Percentiles rank a stretch among this genome's conserved stretches.
Conservation (phyloP, 2,329 filamentous ascomycete species). For the Emydomyces testavorans region DNA sequence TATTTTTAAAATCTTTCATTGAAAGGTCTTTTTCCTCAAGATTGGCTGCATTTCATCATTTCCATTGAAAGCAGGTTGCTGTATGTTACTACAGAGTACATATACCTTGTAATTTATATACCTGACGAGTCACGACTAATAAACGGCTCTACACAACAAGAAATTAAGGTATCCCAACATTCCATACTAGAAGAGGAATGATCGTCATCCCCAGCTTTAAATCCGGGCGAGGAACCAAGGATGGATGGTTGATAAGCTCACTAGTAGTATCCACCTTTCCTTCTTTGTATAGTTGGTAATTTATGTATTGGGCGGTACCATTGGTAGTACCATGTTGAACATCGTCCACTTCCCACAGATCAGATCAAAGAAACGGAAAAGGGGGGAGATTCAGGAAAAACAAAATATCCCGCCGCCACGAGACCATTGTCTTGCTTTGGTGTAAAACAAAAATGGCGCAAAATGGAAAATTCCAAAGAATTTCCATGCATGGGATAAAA, state of each 20-base stretch:
- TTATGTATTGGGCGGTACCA: not conserved
- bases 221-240: not conserved
- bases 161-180: not conserved
- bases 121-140: no score
- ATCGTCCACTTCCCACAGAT: no score
- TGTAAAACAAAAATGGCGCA: slow-evolving; percentile 9
- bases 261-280: not conserved
- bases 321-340: no score
- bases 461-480: slow-evolving; percentile 3
- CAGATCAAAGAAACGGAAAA: no score
- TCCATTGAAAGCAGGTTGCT: no score
- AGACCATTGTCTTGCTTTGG: not conserved
- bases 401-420: slow-evolving; percentile 7
- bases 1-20: no score
- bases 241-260: not conserved
- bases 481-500: not conserved
- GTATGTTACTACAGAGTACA: not conserved
- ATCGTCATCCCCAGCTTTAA: not conserved
- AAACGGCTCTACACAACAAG: no score
- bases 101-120: no score
- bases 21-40: no score
- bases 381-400: no score
- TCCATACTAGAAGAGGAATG: not conserved
- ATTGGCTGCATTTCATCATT: no score
- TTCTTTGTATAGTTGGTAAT: no score